Evolutionary conservation across 1,284 basidiomycete genomes (phyloP), one percentile per base, ranked within the genome.

Genomic region (Ganoderma resinaceum): DNA sequence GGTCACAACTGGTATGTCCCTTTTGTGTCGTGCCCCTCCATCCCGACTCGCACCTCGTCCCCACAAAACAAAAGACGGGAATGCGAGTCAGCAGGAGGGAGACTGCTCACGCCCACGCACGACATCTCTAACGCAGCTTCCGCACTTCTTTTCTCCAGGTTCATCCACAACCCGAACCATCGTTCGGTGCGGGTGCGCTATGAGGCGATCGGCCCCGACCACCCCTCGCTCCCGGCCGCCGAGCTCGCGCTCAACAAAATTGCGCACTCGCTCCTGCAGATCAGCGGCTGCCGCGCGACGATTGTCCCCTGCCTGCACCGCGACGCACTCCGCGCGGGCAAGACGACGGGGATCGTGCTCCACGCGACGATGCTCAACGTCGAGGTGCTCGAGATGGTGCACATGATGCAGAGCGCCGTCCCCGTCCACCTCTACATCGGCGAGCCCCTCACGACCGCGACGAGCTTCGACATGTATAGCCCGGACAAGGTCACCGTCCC

Each of bases 361-460:
- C 72, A 73, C 65, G 60, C 46, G 23, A 73, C 72, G 9, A 66
- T 66, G 49, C 63, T 71, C 23, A 63, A 73, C 69, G 66, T 72
- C 59, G 67, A 72, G 46, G 58, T 71, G 18, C 58, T 73, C 35
- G 68, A 71, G 37, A 68, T 70, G 64, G 37, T 70, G 16, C 69
- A 71, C 38, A 70, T 71, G 61, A 62, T 71, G 68, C 53, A 40
- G 37, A 70, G 68, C 66, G 37, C 61, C 1, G 49, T 72, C 12
- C 72, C 72, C 46, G 70, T 73, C 8, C 72, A 73, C 60, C 67
- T 73, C 37, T 73, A 70, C 62, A 70, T 73, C 55, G 72, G 72
- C 55, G 72, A 73, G 61, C 72, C 72, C 9, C 66, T 73, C 38
- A 62, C 72, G 40, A 70, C 68, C 33, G 68, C 68, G 42, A 73